Evolutionary conservation across 805 yeast genomes (phyloP).

Genomic region (Yamadazyma kitorensis): DNA sequence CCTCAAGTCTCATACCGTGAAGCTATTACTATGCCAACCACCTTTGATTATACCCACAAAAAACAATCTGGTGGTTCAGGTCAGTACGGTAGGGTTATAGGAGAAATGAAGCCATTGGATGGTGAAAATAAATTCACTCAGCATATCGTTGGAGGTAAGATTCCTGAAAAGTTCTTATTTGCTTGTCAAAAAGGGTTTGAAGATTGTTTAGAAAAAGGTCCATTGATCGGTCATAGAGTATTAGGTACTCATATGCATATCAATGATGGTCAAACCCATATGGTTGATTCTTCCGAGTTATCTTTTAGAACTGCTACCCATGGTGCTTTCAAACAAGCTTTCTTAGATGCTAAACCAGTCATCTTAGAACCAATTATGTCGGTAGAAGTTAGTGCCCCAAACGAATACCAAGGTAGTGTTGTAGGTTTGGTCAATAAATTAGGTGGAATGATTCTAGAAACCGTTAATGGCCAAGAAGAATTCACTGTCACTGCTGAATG

Average conservation of each 20-base stretch:
- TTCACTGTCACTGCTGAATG: conserved; percentile 93
- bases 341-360: conserved; percentile 78
- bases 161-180: conserved; percentile 87
- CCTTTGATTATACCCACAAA: conserved; percentile 93
- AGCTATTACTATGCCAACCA: conserved; percentile 68
- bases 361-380: conserved; percentile 96
- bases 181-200: conserved; percentile 97
- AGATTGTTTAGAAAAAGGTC: conserved; percentile 94
- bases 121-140: conserved; percentile 77
- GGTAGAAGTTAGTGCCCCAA: conserved; percentile 89
- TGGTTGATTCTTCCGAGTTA: conserved; percentile 94
- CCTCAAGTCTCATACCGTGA: conserved; percentile 99
- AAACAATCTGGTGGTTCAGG: conserved; percentile 99
- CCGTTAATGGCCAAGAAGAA: conserved; percentile 92
- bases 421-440: conserved; percentile 90
- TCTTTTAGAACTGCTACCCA: conserved; percentile 92
- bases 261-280: conserved; percentile 96
- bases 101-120: conserved; percentile 64
- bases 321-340: conserved; percentile 90
- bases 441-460: conserved; percentile 88
- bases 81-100: conserved; percentile 96
- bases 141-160: conserved; percentile 93
- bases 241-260: conserved; percentile 90
- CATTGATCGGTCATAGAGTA: conserved; percentile 91
- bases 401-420: conserved; percentile 91